Base-by-base conservation (phyloP, 176 grass and related monocot genomes). In the Triticum urartu region DNA sequence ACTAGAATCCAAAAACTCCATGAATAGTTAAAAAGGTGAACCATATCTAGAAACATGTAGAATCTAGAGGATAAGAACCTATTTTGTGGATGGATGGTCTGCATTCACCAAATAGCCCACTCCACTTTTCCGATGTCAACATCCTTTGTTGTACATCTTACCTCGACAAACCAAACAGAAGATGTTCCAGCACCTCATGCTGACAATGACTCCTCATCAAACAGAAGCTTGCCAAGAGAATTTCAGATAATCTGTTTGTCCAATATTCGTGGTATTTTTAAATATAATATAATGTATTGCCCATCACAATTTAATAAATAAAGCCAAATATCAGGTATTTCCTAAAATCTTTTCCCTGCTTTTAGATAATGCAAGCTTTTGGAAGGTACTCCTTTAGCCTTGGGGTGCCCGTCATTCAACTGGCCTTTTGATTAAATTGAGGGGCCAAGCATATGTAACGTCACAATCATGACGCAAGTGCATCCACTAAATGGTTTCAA, bases 51-150 rank as follows among this genome's bases (percentile, higher is more conserved):
- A 68, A 81, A 85, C 77, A 77, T 54, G 78, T 69, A 81, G 86
- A 88, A 85, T 85, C 48, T 88, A 82, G 70, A 88, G 81, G 82
- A 77, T 78, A 77, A 91, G 78, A 88, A 91, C 54, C 82, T 91
- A 58, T 77, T 85, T 85, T 81, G 68, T 81, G 71, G 81, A 88
- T 85, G 70, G 52, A 86, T 78, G 84, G 40, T 72, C 71, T 85
- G 69, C 50, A 10, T 78, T 91, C 48, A 84, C 30, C 40, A 80
- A 80, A 81, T 65, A 84, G 66, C 60, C 81, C n/a, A 60, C 24
- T 63, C 88, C 56, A 78, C 50, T 81, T 87, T 88, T 78, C 77
- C 3, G n/a, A 77, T 71, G 81, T 88, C 82, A 82, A 91, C 82
- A 82, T 88, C 64, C 62, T 74, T 71, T 85, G 71, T 87, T 54